A percentile compares a stretch with the other conserved stretches of the same genome.
phyloP scores from a whole-genome alignment of 2,329 filamentous ascomycete species.

The Rhinocladiella similis region DNA sequence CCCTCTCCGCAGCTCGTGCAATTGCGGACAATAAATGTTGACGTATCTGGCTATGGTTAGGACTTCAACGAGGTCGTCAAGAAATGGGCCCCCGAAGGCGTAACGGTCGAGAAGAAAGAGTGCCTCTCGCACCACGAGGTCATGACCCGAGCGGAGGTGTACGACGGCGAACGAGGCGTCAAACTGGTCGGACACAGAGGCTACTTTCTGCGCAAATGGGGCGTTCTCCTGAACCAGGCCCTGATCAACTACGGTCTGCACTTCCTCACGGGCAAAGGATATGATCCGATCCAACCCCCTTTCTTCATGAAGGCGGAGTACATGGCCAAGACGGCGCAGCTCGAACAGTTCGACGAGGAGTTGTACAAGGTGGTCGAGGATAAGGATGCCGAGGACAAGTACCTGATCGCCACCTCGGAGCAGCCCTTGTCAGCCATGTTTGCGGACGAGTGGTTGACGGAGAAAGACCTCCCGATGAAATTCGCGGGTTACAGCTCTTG shows the following conservation, averaged over 20 bases:
- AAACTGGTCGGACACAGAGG: constrained; percentile 94
- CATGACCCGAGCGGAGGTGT: constrained; percentile 80
- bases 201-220: constrained; percentile 88
- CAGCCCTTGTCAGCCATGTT: constrained; percentile 93
- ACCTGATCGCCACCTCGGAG: constrained; percentile 80
- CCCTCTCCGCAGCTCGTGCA: too few relatives aligned
- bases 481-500: constrained; percentile 91
- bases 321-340: constrained; percentile 97
- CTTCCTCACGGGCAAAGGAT: constrained; percentile 79
- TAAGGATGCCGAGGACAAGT: constrained; percentile 86
- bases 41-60: constrained; percentile 27
- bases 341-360: constrained; percentile 97
- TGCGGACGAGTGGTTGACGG: constrained; percentile 87
- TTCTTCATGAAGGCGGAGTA: constrained; percentile 93
- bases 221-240: constrained; percentile 87
- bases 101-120: constrained; percentile 71
- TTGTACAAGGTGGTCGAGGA: constrained; percentile 90
- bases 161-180: constrained; percentile 87
- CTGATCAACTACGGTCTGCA: constrained; percentile 93
- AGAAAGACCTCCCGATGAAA: constrained; percentile 85
- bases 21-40: too few relatives aligned
- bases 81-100: constrained; percentile 78
- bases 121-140: constrained; percentile 94
- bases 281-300: constrained; percentile 79
- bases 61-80: constrained; percentile 78